phyloP scores from a whole-genome alignment of 2,329 filamentous ascomycete genomes.

The Fusarium cicatricum region DNA sequence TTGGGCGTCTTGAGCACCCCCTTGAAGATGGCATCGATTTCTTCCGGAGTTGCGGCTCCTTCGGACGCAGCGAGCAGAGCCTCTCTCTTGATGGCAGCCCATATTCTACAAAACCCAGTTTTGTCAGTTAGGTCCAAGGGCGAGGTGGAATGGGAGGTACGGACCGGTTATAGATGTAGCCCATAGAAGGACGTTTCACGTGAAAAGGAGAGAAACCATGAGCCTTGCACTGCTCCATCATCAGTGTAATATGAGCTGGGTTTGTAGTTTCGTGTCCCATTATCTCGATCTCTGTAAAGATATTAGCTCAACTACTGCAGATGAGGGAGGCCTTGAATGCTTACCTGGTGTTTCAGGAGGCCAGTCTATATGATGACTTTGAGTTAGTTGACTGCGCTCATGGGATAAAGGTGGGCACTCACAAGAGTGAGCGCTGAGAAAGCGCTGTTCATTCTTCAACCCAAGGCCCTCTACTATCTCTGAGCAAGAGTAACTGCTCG shows the following conservation, averaged over 20 bases:
- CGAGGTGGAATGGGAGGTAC: background rate
- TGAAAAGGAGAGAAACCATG: conserved; percentile 45
- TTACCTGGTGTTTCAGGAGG: conserved; percentile 45
- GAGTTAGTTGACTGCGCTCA: background rate
- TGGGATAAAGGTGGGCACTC: conserved; percentile 19
- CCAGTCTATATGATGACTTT: conserved; percentile 37
- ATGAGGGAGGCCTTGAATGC: background rate
- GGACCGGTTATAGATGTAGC: conserved; percentile 46
- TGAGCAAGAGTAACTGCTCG: conserved; percentile 54
- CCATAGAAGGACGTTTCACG: conserved; percentile 43
- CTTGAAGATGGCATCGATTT: conserved; percentile 45
- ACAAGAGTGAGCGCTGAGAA: conserved; percentile 56
- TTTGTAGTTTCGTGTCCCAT: conserved; percentile 44
- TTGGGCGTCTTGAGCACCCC: conserved; percentile 44
- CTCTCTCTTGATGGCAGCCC: conserved; percentile 46
- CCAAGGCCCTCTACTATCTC: conserved; percentile 52
- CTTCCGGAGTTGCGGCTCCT: conserved; percentile 42
- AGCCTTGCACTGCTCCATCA: conserved; percentile 39
- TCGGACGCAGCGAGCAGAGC: conserved; percentile 44
- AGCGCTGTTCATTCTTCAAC: conserved; percentile 45
- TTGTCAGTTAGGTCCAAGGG: background rate
- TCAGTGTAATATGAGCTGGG: conserved; percentile 25
- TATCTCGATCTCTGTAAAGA: conserved; percentile 39
- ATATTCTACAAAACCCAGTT: conserved; percentile 35
- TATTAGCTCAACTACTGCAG: background rate